Conservation (phyloP, 768 basidiomycete species). For the Suillus paluster region DNA sequence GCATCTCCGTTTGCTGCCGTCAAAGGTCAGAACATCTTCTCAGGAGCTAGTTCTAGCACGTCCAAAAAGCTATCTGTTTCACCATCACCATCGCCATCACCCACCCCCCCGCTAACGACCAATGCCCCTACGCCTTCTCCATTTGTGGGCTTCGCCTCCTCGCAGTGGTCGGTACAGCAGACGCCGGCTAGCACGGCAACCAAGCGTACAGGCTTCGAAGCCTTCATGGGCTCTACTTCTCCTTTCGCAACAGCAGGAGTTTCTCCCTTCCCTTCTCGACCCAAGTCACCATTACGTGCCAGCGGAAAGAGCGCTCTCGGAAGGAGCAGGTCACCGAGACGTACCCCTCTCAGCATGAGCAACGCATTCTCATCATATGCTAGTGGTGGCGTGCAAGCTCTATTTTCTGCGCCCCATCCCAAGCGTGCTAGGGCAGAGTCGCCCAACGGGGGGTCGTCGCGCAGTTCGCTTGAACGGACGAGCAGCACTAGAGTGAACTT, state of each 20-base stretch:
- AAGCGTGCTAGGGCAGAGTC: conserved; percentile 62
- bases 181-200: conserved; percentile 39
- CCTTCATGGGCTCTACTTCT: conserved; percentile 54
- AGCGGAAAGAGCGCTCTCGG: conserved; percentile 29
- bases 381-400: conserved; percentile 50
- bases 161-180: conserved; percentile 22
- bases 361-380: conserved; percentile 70
- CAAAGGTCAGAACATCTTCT: conserved; percentile 65
- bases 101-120: conserved; percentile 24
- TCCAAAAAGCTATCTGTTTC: conserved; percentile 31
- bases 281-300: conserved; percentile 56
- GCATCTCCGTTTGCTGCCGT: conserved; percentile 76
- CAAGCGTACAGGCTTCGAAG: conserved; percentile 62
- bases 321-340: conserved; percentile 60
- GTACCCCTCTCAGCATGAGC: conserved; percentile 42
- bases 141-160: conserved; percentile 23
- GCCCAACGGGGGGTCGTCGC: conserved; percentile 46
- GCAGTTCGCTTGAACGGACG: conserved; percentile 50
- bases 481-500: conserved; percentile 26
- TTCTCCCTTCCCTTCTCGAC: conserved; percentile 38
- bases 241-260: conserved; percentile 45
- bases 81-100: conserved; percentile 23
- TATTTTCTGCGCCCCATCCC: conserved; percentile 46
- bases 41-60: conserved; percentile 26
- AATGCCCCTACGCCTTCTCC: conserved; percentile 26